Evolutionary conservation across 2,329 filamentous ascomycete genomes (phyloP).

Genomic region (Zarea fungicola): DNA sequence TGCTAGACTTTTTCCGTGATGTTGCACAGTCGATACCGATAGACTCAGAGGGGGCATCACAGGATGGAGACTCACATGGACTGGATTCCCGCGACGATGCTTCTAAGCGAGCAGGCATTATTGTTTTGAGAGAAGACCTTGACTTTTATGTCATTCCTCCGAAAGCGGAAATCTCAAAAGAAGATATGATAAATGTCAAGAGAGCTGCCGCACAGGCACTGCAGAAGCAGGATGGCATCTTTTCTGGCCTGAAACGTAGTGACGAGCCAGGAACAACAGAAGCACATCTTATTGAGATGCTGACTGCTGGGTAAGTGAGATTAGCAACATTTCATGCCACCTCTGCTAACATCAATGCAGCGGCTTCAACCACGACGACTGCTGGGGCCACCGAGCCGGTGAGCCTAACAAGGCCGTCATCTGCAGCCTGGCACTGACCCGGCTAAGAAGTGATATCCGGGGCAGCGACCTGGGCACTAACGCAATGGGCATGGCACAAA

Average conservation of each 20-base stretch:
- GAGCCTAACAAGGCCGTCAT: constrained; percentile 98
- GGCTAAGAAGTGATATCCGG: constrained; percentile 86
- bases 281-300: constrained; percentile 97
- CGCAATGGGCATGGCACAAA: constrained; percentile 96
- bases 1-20: constrained; percentile 96
- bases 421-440: constrained; percentile 89
- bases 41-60: constrained; percentile 61
- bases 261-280: constrained; percentile 96
- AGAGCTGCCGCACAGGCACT: constrained; percentile 83
- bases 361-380: constrained; percentile 92
- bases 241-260: constrained; percentile 89
- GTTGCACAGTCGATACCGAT: constrained; percentile 94
- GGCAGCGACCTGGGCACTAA: constrained; percentile 70
- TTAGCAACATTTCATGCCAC: constrained; percentile 6
- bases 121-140: constrained; percentile 90
- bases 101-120: constrained; percentile 91
- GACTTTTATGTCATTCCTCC: constrained; percentile 98
- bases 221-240: constrained; percentile 87
- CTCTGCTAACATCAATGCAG: constrained; percentile 40
- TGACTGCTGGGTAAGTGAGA: constrained; percentile 81
- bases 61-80: constrained; percentile 57
- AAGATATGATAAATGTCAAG: constrained; percentile 95
- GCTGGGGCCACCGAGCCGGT: constrained; percentile 93
- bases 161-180: constrained; percentile 71
- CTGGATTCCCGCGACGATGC: constrained; percentile 75